A percentile compares a stretch with the other conserved stretches of the same genome.
phyloP scores from a whole-genome alignment of 345 rosid genomes.

The Adansonia digitata region DNA sequence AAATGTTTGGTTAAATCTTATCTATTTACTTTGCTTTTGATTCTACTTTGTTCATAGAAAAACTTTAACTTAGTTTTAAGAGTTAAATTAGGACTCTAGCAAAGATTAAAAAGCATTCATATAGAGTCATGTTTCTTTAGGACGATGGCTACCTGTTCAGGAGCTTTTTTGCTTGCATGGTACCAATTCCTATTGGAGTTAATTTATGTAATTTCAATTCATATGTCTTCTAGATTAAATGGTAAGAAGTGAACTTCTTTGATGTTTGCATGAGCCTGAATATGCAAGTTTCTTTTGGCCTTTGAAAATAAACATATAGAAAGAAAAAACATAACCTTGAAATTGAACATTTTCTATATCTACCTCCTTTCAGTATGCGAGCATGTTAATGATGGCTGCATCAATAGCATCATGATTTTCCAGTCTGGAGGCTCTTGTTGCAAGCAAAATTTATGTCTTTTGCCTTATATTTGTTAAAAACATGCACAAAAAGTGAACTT shows the following conservation, averaged over 20 bases:
- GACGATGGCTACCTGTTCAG: slow-evolving; percentile 66
- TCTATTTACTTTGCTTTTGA: neutral
- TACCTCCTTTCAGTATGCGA: slow-evolving; percentile 92
- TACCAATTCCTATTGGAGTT: slow-evolving; percentile 81
- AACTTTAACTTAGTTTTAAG: neutral
- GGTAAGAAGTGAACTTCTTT: slow-evolving; percentile 83
- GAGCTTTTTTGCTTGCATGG: slow-evolving; percentile 96
- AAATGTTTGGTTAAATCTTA: no score
- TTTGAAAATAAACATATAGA: neutral
- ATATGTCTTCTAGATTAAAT: slow-evolving; percentile 90
- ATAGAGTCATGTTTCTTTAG: no score
- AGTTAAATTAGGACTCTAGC: neutral
- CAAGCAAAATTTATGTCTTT: slow-evolving; percentile 70
- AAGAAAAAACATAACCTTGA: neutral
- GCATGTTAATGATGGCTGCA: slow-evolving; percentile 87
- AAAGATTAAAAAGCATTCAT: neutral
- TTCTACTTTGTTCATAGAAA: neutral
- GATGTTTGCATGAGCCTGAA: slow-evolving; percentile 87
- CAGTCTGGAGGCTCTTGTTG: slow-evolving; percentile 84
- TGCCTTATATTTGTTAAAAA: slow-evolving; percentile 57
- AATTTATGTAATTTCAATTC: slow-evolving; percentile 88
- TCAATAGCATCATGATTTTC: slow-evolving; percentile 98
- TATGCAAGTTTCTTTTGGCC: slow-evolving; percentile 2
- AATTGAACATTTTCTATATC: neutral
- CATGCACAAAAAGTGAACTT: slow-evolving; percentile 46